Evolutionary conservation across 73 alveolate species (phyloP).

Genomic region (Paramecium primaurelia): DNA sequence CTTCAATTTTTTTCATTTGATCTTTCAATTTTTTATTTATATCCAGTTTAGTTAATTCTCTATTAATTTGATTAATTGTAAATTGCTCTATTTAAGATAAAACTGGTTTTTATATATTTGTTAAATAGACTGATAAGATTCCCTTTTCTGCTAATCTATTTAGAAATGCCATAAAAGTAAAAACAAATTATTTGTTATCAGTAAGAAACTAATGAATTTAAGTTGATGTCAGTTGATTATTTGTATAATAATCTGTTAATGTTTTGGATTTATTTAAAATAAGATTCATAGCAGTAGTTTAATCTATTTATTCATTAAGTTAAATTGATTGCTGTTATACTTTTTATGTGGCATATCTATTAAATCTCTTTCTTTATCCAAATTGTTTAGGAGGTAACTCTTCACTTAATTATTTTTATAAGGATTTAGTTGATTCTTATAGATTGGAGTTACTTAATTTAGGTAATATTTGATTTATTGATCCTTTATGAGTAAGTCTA

Average conservation of each 20-base stretch:
- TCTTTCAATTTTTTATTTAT: not conserved
- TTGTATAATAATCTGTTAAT: not conserved
- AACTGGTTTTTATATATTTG: not conserved
- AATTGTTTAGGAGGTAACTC: not conserved
- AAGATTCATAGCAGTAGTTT: not conserved
- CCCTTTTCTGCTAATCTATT: not conserved
- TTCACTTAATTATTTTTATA: not conserved
- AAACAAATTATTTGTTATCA: not conserved
- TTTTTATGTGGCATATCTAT: slow-evolving; percentile 21
- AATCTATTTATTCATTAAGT: not conserved
- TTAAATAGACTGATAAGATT: not conserved
- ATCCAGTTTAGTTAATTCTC: not conserved
- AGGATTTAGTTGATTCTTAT: not conserved
- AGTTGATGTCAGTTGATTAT: not conserved
- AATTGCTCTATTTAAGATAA: not conserved
- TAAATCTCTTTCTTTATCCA: not conserved
- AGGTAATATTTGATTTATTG: not conserved
- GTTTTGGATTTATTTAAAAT: not conserved
- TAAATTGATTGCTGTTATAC: not conserved
- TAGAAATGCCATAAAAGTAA: slow-evolving; percentile 13
- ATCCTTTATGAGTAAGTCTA: not conserved
- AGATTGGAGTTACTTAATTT: not conserved
- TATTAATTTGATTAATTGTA: not conserved
- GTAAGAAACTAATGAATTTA: not conserved
- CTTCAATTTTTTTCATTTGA: not conserved